Percentiles rank a stretch among this genome's conserved stretches.
Conservation (phyloP, 2,329 filamentous ascomycete genomes). For the Fusarium sp. region DNA sequence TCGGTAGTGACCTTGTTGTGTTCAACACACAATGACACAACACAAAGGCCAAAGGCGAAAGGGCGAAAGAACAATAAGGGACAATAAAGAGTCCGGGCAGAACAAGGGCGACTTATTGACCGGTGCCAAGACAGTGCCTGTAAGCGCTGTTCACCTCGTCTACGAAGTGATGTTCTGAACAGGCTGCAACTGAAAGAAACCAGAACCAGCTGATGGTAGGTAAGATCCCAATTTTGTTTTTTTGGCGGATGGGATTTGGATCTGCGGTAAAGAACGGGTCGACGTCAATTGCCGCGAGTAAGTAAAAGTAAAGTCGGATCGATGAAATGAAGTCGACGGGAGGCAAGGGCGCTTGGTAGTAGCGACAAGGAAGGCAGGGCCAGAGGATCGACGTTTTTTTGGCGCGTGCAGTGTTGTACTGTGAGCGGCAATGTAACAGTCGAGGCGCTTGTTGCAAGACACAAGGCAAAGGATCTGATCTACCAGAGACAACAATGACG, state of each 20-base stretch:
- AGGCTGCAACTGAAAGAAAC: constrained; percentile 18
- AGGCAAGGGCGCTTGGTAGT: constrained; percentile 18
- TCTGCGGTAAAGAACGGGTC: constrained; percentile 30
- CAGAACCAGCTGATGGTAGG: constrained; percentile 31
- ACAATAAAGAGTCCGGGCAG: constrained; percentile 24
- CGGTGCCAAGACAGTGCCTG: constrained; percentile 1
- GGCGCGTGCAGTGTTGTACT: constrained; percentile 23
- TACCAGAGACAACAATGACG: constrained; percentile 20
- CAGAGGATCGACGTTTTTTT: constrained; percentile 34
- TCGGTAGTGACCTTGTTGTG: constrained; percentile 32
- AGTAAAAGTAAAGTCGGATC: constrained; percentile 1
- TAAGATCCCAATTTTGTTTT: not conserved
- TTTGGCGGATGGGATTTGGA: constrained; percentile 23
- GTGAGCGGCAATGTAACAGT: constrained; percentile 14
- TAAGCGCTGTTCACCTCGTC: constrained; percentile 33
- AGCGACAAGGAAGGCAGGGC: constrained; percentile 12
- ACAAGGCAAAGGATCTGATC: constrained; percentile 21
- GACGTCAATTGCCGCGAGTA: constrained; percentile 18
- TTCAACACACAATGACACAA: constrained; percentile 39
- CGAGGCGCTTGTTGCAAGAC: constrained; percentile 33
- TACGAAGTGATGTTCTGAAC: constrained; percentile 28
- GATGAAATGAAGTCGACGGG: not conserved
- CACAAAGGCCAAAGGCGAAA: constrained; percentile 21
- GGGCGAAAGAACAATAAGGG: constrained; percentile 9
- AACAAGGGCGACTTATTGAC: constrained; percentile 22